Evolutionary conservation across 2,329 filamentous ascomycete species (phyloP), one percentile per base, ranked within the genome.

Genomic region (Rhynchosporium secalis): DNA sequence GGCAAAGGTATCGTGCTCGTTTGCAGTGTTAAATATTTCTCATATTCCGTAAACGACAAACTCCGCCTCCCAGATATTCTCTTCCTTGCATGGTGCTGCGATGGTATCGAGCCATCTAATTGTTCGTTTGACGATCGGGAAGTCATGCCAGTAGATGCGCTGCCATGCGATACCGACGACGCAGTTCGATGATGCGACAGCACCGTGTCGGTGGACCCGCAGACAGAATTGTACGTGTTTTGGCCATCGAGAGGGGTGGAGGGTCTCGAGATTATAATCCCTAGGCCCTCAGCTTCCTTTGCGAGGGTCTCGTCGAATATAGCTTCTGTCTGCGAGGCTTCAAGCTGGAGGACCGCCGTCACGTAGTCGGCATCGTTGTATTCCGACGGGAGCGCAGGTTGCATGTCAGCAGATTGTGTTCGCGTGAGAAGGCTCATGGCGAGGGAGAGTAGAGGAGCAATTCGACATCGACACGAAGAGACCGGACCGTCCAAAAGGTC

Each of bases 1-100:
- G 61, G 43, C 26, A 62, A 61, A 15, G 33, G 48, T 46, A 61
- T 65, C 12, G 57, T 56, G 20, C 66, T 62, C 20, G 67, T 68
- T 36, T 66, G 61, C 41, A 71, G 65, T 36, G 59, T 64, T 40
- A 73, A 43, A 56, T 68, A 74, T 60, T 69, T 72, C 26, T 71
- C 71, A 59, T 73, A 73, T 38, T 71, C 71, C 7, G 68, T 63
- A 59, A 74, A 73, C 3, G 71, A 73, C 36, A 71, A 45, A 41
- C 68, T 72, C 55, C 64, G 68, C 49, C 63, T 69, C 20, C 64
- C 46, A 9, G 46, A 60, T 2, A 62, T 36, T 54, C 66, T 54
- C 48, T 63, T 70, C 62, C 64, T 61, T 26, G 51, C n/a, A 12
- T 64, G 64, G n/a, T 57, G 28, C 9, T 48, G 26, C 20, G 58